Evolutionary conservation across 306 rosid genomes (phyloP), one percentile per base, ranked within the genome.

Genomic region (Medicago arabica): DNA sequence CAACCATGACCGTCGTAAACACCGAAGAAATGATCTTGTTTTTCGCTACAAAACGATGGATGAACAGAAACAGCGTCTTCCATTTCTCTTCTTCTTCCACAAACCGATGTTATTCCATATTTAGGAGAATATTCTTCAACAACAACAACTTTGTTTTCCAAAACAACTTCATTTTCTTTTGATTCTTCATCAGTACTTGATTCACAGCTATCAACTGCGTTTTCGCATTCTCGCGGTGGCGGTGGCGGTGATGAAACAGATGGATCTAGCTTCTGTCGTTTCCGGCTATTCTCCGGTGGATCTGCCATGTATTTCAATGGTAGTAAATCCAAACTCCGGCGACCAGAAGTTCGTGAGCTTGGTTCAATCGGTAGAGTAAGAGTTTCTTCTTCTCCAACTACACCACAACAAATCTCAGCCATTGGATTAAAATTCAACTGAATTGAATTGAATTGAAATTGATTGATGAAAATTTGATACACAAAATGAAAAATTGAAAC

Each of bases 1-100:
- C 98, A 94, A 10, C 97, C 97, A 28, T 94, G 98, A 44, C 98
- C 98, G 70, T 94, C 97, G 78, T 78, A 94, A 7, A 94, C 93
- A 1, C 95, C 96, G 23, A 80, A 92, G 77, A 85, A 92, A 59
- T 94, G 92, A 2, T 54, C 11, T 12, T 12, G 67, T 11, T 39
- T 40, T 3, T 66, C 67, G n/a, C 15, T 15, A 44, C 46, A 60
- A 40, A 79, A 86, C 6, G 68, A 82, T 0, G 90, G 93, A 62
- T 71, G 86, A 21, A 90, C 85, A 1, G 96, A 92, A 64, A 90
- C 92, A 0, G 91, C 77, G 34, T 95, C 98, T 71, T 95, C 98
- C 98, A 95, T 95, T 16, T 95, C 98, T 76, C 96, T 83, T 43
- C 97, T 87, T 31, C 97, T 76, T 2, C 98, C 98, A 59, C 98